Conservation (phyloP, 441 rosid genomes). For the Gossypium gossypioides region DNA sequence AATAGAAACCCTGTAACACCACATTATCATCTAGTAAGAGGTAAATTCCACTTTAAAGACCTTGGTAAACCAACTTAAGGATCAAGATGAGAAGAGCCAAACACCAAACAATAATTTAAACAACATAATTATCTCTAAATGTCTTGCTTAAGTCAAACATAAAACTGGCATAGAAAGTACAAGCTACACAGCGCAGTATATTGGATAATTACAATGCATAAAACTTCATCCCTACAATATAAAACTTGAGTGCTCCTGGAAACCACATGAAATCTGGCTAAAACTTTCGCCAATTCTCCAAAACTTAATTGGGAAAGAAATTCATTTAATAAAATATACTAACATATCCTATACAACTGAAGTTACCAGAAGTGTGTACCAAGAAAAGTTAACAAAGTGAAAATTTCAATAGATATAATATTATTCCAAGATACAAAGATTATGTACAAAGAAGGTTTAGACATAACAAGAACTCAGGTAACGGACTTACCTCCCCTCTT, state of each 20-base stretch:
- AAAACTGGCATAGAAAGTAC: neutral
- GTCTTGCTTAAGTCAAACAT: neutral
- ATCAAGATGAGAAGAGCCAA: neutral
- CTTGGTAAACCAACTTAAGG: neutral
- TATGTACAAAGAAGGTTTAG: neutral
- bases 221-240: neutral
- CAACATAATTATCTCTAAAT: neutral
- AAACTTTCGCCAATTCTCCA: neutral
- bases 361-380: neutral
- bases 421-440: neutral
- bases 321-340: neutral
- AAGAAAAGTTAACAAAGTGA: neutral
- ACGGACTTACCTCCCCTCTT: constrained; percentile 70
- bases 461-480: neutral
- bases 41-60: neutral
- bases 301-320: neutral
- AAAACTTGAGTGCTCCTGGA: neutral
- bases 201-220: neutral
- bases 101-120: neutral
- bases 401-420: neutral
- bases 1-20: constrained; percentile 75
- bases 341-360: neutral
- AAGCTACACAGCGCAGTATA: neutral
- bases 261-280: neutral
- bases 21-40: constrained; percentile 1